These are phyloP conservation scores for Yarrowia keelungensis DNA, from an alignment of 805 yeast species.

Conservation along the genomic window DNA sequence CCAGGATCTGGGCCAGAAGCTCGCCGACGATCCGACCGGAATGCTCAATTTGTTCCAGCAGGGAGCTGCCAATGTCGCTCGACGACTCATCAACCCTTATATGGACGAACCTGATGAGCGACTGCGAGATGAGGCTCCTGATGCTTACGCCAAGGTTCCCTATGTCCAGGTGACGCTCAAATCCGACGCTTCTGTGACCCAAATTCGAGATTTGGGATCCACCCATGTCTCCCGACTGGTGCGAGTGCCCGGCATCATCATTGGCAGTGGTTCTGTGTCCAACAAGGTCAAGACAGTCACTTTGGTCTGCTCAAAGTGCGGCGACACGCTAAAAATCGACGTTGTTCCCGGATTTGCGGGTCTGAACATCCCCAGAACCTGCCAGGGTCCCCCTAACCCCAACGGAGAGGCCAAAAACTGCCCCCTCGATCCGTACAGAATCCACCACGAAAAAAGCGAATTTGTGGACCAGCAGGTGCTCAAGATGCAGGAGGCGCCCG, in stretches of 20 bases:
- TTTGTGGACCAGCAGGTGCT: conserved; percentile 94
- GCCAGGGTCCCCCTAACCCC: conserved; percentile 64
- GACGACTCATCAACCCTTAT: conserved; percentile 56
- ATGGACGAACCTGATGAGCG: conserved; percentile 38
- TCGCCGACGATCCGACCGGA: conserved; percentile 86
- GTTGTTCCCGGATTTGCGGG: conserved; percentile 75
- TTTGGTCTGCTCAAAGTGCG: conserved; percentile 85
- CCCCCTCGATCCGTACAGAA: conserved; percentile 90
- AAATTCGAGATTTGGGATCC: conserved; percentile 83
- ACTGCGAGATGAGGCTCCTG: conserved; percentile 46
- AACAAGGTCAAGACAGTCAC: conserved; percentile 87
- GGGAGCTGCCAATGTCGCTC: conserved; percentile 68
- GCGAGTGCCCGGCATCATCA: conserved; percentile 89
- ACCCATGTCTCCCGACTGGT: conserved; percentile 89
- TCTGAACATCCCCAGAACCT: conserved; percentile 68
- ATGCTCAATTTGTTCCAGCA: conserved; percentile 84
- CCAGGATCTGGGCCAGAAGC: conserved; percentile 84
- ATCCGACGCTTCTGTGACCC: conserved; percentile 72
- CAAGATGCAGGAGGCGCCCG: conserved; percentile 96
- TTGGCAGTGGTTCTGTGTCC: conserved; percentile 84
- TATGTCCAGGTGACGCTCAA: conserved; percentile 79
- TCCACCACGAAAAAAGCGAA: conserved; percentile 91
- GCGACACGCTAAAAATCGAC: conserved; percentile 72
- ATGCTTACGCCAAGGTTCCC: conserved; percentile 65
- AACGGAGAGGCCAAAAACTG: conserved; percentile 62